A percentile compares a stretch with the other conserved stretches of the same genome.
Conservation (phyloP, 768 basidiomycete species). For the Kwoniella europaea region DNA sequence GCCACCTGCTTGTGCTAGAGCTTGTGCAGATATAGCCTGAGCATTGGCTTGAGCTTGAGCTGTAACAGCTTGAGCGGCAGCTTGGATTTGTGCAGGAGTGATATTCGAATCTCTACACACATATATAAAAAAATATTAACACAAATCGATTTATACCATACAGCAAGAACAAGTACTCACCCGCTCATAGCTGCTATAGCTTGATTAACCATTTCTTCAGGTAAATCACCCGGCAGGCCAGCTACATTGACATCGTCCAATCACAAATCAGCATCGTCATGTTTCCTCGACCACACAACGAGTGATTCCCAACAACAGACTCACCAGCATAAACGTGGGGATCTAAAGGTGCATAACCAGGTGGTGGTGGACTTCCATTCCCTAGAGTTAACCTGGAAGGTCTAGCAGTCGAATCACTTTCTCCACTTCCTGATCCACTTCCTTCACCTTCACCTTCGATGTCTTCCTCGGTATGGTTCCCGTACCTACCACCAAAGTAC, state of each 20-base stretch:
- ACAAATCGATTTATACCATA: neutral
- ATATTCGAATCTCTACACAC: constrained; percentile 4
- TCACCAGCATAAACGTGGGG: constrained; percentile 51
- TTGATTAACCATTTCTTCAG: constrained; percentile 87
- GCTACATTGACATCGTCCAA: constrained; percentile 63
- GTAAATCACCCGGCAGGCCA: constrained; percentile 90
- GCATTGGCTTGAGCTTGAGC: constrained; percentile 10
- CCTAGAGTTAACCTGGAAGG: constrained; percentile 14
- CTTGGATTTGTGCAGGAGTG: constrained; percentile 8
- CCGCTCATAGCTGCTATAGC: constrained; percentile 69
- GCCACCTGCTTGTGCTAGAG: neutral
- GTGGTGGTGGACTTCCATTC: constrained; percentile 49
- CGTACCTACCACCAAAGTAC: constrained; percentile 41
- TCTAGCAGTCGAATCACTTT: constrained; percentile 49
- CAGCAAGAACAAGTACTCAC: constrained; percentile 1
- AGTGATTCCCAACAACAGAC: neutral
- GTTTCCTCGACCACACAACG: too few relatives aligned
- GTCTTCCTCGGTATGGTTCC: constrained; percentile 28
- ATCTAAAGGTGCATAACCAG: constrained; percentile 56
- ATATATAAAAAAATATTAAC: neutral
- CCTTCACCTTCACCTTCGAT: constrained; percentile 25
- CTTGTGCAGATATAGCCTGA: neutral
- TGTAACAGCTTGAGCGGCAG: constrained; percentile 10
- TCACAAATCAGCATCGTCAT: neutral
- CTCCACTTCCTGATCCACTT: constrained; percentile 36